A percentile compares a stretch with the other conserved stretches of the same genome.
These are phyloP conservation scores for Limnomonas spitsbergensis DNA, from an alignment of 139 green algal genomes.

Conservation along the genomic window DNA sequence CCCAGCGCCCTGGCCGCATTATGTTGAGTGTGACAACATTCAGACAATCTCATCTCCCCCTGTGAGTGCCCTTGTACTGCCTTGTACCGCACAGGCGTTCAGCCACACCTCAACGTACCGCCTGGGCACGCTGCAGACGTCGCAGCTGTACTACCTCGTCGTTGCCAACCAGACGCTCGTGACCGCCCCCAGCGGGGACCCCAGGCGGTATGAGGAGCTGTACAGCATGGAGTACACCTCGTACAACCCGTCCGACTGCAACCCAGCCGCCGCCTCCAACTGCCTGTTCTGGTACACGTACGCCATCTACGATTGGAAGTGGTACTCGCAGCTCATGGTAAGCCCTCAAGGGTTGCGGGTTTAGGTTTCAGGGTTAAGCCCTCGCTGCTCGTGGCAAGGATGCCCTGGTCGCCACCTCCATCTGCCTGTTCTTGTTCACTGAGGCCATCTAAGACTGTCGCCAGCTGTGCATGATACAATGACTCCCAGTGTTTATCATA, in stretches of 20 bases:
- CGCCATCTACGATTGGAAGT: conserved; percentile 59
- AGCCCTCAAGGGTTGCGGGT: background rate
- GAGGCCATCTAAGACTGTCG: conserved; percentile 56
- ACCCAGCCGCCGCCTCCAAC: background rate
- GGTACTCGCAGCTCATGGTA: conserved; percentile 58
- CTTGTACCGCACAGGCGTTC: conserved; percentile 68
- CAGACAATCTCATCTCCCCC: no score
- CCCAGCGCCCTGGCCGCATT: no score
- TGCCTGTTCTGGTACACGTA: conserved; percentile 13
- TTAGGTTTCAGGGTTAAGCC: no score
- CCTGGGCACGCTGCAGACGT: conserved; percentile 41
- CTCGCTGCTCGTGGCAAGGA: no score
- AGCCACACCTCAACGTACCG: conserved; percentile 44
- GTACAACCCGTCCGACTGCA: background rate
- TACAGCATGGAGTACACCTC: conserved; percentile 20
- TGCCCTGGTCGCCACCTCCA: background rate
- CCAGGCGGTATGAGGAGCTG: conserved; percentile 39
- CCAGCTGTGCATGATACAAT: no score
- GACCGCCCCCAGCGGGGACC: no score
- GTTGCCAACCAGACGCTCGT: conserved; percentile 54
- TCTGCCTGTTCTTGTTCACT: conserved; percentile 7
- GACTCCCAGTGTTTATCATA: no score
- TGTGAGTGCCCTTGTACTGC: no score
- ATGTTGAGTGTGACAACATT: no score
- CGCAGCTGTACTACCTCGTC: conserved; percentile 42